Conservation (phyloP, 768 basidiomycete species). For the Atractiella rhizophila region DNA sequence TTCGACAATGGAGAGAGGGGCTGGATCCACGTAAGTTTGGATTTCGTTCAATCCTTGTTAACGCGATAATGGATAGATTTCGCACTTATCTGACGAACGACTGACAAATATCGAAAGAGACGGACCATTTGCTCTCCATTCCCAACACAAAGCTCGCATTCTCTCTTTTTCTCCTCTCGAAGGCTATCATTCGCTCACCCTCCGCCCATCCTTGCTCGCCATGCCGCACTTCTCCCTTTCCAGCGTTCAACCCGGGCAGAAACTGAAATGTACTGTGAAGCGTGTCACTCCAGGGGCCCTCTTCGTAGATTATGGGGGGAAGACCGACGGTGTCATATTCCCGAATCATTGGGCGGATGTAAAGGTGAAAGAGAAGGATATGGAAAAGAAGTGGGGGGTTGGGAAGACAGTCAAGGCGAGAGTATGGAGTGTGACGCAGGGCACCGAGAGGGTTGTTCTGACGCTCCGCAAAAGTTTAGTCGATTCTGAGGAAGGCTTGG, state of each 20-base stretch:
- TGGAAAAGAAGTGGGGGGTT: conserved; percentile 63
- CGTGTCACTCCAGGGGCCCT: conserved; percentile 52
- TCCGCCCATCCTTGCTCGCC: conserved; percentile 48
- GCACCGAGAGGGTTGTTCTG: no score
- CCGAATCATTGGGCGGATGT: conserved; percentile 91
- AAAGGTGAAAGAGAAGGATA: conserved; percentile 64
- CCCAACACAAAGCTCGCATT: conserved; percentile 60
- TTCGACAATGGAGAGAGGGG: no score
- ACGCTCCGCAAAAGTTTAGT: conserved; percentile 80
- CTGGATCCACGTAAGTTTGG: no score
- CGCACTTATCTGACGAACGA: conserved; percentile 75
- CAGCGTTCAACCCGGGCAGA: background rate
- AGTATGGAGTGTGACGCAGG: no score
- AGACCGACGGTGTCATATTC: conserved; percentile 77
- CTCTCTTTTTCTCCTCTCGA: conserved; percentile 65
- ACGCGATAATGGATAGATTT: conserved; percentile 65
- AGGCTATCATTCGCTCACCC: conserved; percentile 61
- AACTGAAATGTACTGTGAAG: conserved; percentile 39
- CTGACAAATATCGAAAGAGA: conserved; percentile 50
- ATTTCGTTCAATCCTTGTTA: no score
- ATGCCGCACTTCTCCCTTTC: background rate
- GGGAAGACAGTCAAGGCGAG: conserved; percentile 63
- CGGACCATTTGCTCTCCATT: conserved; percentile 54
- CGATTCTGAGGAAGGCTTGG: no score
- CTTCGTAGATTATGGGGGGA: conserved; percentile 64